These are phyloP conservation scores for Cairneyella variabilis DNA, from an alignment of 495 filamentous ascomycete genomes.

Conservation along the genomic window DNA sequence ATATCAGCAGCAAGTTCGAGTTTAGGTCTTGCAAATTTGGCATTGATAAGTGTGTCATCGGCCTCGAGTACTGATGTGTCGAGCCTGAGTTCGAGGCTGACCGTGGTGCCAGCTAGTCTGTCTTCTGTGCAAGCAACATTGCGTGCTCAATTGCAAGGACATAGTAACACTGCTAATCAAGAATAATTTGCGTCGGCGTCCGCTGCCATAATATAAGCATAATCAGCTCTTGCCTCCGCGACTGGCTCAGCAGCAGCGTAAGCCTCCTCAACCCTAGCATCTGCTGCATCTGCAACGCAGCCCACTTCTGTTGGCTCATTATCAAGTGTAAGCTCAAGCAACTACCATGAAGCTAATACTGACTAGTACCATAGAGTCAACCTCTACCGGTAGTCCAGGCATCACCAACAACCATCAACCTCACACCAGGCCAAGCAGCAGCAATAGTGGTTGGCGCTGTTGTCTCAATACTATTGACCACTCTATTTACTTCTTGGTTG, in stretches of 20 bases:
- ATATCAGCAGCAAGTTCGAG: background rate
- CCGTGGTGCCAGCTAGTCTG: background rate
- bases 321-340: background rate
- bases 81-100: slow-evolving; percentile 7
- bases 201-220: slow-evolving; percentile 6
- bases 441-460: background rate
- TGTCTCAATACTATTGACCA: background rate
- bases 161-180: background rate
- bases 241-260: slow-evolving; percentile 10
- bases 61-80: slow-evolving; percentile 10
- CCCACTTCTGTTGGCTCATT: background rate
- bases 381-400: too few relatives aligned
- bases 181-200: background rate
- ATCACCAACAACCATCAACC: background rate
- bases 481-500: slow-evolving; percentile 1
- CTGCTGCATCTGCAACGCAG: slow-evolving; percentile 2
- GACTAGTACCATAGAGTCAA: too few relatives aligned
- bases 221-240: slow-evolving; percentile 2
- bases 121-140: slow-evolving; percentile 8
- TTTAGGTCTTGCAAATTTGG: background rate
- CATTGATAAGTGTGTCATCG: slow-evolving; percentile 3
- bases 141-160: too few relatives aligned
- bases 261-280: slow-evolving; percentile 11
- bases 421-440: slow-evolving; percentile 5
- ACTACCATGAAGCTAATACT: background rate